Evolutionary conservation across 75 land plant species (phyloP), one percentile per base, ranked within the genome.

Genomic region (Pinus tabuliformis): DNA sequence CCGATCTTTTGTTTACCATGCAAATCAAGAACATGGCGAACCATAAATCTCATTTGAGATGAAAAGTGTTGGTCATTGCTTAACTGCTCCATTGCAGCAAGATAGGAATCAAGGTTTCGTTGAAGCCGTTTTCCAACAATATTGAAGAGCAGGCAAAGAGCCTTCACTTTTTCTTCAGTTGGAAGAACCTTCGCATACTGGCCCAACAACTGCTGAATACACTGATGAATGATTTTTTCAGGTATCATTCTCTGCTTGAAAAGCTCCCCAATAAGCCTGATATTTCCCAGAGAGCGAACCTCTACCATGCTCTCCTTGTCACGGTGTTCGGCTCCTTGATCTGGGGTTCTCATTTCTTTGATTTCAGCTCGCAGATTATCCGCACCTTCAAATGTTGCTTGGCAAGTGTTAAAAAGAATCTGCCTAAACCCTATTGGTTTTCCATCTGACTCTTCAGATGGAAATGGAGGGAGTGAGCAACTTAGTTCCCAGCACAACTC

Each of bases 101-200:
- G 90, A 57, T 92, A 95, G 1, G 56, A n/a, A 74, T 89, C 91
- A 76, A 92, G 81, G 81, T 77, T 88, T 74, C 89, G 91, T 70
- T 95, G 93, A 63, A 95, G 82, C 76, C 90, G 87, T 83, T 95
- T 95, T 2, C 98, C 98, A 59, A 89, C 88, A 9, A 90, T 90
- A 24, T 56, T 78, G 72, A 95, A 90, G 37, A 95, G 84, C 42
- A 90, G 98, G 72, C 93, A 92, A 70, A 95, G 90, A 12, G 93
- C 98, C 77, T 95, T 95, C 28, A 95, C 93, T 71, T 95, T 95
- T 68, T 92, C 98, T 79, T 92, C 93, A 42, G 74, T 91, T 26
- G 98, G 98, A 74, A 78, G 83, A 63, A 65, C 75, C 70, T 84
- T 90, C 36, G 64, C 21, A 73, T 92, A 90, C 61, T 42, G 68